Conservation (phyloP, 345 rosid genomes). For the Pugionium cornutum region DNA sequence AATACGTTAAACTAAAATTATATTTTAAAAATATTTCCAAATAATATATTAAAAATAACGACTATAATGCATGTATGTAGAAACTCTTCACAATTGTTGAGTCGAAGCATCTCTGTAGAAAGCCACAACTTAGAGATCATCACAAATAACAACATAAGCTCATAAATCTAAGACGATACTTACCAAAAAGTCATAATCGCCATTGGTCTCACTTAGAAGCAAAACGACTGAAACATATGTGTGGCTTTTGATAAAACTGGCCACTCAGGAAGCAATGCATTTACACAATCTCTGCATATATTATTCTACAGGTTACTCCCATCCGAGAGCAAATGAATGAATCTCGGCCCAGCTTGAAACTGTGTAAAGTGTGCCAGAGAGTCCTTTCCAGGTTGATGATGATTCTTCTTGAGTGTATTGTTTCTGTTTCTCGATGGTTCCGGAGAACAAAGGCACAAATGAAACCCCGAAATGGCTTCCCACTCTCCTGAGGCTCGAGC, state of each 20-base stretch:
- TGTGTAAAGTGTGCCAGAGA: constrained; percentile 77
- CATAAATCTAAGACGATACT: too few relatives aligned
- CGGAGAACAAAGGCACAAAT: constrained; percentile 74
- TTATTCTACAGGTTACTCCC: constrained; percentile 46
- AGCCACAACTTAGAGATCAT: too few relatives aligned
- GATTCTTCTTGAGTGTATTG: constrained; percentile 50
- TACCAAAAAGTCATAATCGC: too few relatives aligned
- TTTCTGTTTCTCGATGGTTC: constrained; percentile 73
- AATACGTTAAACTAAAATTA: too few relatives aligned
- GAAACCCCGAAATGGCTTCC: constrained; percentile 83
- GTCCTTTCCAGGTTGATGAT: constrained; percentile 57
- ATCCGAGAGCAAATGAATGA: constrained; percentile 89
- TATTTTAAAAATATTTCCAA: too few relatives aligned
- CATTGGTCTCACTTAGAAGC: too few relatives aligned
- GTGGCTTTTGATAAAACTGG: constrained; percentile 43
- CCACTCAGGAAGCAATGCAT: constrained; percentile 28
- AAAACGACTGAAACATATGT: not conserved
- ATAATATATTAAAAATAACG: too few relatives aligned
- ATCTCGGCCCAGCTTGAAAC: constrained; percentile 90
- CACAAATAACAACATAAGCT: too few relatives aligned
- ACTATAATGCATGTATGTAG: too few relatives aligned
- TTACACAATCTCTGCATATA: constrained; percentile 18
- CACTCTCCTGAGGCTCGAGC: constrained; percentile 80
- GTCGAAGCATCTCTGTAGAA: too few relatives aligned
- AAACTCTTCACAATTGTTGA: too few relatives aligned